Conservation (phyloP, 2,329 filamentous ascomycete species). For the Pestalotiopsis sp. region DNA sequence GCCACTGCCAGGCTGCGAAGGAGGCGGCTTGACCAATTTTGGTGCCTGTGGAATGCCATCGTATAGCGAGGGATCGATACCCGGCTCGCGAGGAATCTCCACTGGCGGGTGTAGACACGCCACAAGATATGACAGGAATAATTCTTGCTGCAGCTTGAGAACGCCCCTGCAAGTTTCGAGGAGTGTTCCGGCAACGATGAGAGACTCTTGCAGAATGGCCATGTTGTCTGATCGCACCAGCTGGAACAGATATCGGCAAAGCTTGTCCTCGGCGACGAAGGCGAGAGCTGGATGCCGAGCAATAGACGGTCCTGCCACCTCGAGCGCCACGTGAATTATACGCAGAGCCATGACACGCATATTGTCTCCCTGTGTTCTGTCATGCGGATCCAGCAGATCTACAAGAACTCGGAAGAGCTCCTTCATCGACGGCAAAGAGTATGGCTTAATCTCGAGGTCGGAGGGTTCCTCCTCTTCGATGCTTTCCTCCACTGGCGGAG, state of each 20-base stretch:
- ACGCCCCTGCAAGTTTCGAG: constrained; percentile 88
- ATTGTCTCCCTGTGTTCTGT: constrained; percentile 87
- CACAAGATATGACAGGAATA: constrained; percentile 92
- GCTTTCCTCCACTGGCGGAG: constrained; percentile 22
- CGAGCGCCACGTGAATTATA: constrained; percentile 95
- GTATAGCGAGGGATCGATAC: constrained; percentile 90
- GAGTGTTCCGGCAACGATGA: constrained; percentile 89
- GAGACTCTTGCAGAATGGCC: constrained; percentile 87
- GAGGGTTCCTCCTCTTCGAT: constrained; percentile 27
- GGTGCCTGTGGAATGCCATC: constrained; percentile 91
- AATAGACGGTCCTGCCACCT: constrained; percentile 94
- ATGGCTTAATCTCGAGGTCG: constrained; percentile 72
- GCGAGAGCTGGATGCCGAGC: constrained; percentile 89
- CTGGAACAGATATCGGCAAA: constrained; percentile 95
- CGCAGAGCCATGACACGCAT: constrained; percentile 97
- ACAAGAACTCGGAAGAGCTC: constrained; percentile 94
- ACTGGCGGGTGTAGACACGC: constrained; percentile 93
- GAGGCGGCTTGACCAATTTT: constrained; percentile 77
- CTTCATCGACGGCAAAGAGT: constrained; percentile 90
- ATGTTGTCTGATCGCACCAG: constrained; percentile 96
- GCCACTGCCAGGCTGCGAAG: constrained; percentile 76
- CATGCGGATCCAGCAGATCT: constrained; percentile 90
- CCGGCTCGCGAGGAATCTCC: constrained; percentile 86
- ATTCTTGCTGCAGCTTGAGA: constrained; percentile 92
- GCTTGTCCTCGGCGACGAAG: constrained; percentile 83